phyloP scores from a whole-genome alignment of 495 filamentous ascomycete genomes.

The Penicillium egyptiacum region DNA sequence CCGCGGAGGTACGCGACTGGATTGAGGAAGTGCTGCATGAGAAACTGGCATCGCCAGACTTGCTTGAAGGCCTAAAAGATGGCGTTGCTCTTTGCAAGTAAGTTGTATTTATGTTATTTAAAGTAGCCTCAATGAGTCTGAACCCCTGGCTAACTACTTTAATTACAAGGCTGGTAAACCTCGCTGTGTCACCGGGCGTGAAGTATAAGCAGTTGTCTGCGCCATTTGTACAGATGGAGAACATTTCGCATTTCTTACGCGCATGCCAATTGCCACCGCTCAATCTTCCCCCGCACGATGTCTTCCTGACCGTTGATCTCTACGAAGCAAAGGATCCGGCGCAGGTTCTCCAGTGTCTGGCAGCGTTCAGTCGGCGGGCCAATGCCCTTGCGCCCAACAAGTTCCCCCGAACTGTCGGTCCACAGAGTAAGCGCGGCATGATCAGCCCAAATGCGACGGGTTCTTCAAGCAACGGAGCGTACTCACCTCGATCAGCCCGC shows the following conservation, averaged over 20 bases:
- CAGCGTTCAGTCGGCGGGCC: slow-evolving; percentile 86
- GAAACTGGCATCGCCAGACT: slow-evolving; percentile 66
- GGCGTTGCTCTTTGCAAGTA: slow-evolving; percentile 91
- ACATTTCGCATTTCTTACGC: slow-evolving; percentile 93
- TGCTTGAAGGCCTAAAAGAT: slow-evolving; percentile 85
- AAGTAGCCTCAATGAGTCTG: not conserved
- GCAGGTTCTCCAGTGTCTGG: slow-evolving; percentile 91
- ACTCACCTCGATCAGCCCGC: slow-evolving; percentile 45
- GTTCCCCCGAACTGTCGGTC: slow-evolving; percentile 70
- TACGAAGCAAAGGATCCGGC: slow-evolving; percentile 96
- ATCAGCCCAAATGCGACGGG: slow-evolving; percentile 74
- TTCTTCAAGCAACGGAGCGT: slow-evolving; percentile 42
- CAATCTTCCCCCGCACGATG: slow-evolving; percentile 86
- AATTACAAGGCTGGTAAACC: slow-evolving; percentile 72
- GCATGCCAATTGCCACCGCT: slow-evolving; percentile 82
- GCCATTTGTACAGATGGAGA: slow-evolving; percentile 99
- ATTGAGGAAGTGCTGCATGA: slow-evolving; percentile 81
- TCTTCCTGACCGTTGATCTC: slow-evolving; percentile 96
- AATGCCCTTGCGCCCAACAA: slow-evolving; percentile 69
- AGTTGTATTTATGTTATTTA: slow-evolving; percentile 22
- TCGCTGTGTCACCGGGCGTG: slow-evolving; percentile 75
- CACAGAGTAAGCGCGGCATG: slow-evolving; percentile 56
- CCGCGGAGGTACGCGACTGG: slow-evolving; percentile 82
- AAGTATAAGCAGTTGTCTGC: slow-evolving; percentile 79
- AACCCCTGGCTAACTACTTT: slow-evolving; percentile 18